Evolutionary conservation across 495 filamentous ascomycete genomes (phyloP), one percentile per base, ranked within the genome.

Genomic region (Aspergillus sclerotioniger): DNA sequence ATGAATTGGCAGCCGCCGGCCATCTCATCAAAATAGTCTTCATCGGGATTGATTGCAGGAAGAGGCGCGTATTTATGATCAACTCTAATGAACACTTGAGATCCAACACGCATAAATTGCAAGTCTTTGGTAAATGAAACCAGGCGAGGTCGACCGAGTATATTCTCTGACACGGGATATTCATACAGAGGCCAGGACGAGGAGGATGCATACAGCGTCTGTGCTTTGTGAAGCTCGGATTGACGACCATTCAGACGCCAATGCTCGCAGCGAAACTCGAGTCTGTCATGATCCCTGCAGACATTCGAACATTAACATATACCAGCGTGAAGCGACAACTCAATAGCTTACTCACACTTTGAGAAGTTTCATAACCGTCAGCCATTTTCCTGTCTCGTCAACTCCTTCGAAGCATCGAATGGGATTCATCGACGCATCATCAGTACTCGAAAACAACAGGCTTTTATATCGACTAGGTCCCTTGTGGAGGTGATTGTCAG

Each of bases 401-500:
- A 35, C 33, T 8, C 33, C 33, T 13, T 35, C 33, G 9, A 10
- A 35, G 13, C 33, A 35, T 13, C 33, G 8, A 3, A 35, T 35
- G 33, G 33, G 33, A 4, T 9, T 35, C 13, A 8, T 13, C 8
- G 33, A 8, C 33, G 3, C 13, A 35, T 35, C 33, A 35, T 35
- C 9, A 10, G 33, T 13, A n/a, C n/a, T n/a, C 33, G 33, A 35
- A 35, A 35, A 35, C 33, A 35, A 4, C 33, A 35, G 9, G 7
- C 33, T 35, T 8, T 35, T 20, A n/a, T 55, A 55, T 33, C 53
- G 29, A 25, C 39, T 46, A 3, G 16, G 41, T 21, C 33, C 35
- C n/a, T 12, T 55, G 10, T 35, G 35, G n/a, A 55, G 33, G 41
- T 46, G 47, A 12, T 55, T 55, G 25, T 20, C 16, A 4, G 28